phyloP scores from a whole-genome alignment of 2,329 filamentous ascomycete species.

The Talaromyces sp. region DNA sequence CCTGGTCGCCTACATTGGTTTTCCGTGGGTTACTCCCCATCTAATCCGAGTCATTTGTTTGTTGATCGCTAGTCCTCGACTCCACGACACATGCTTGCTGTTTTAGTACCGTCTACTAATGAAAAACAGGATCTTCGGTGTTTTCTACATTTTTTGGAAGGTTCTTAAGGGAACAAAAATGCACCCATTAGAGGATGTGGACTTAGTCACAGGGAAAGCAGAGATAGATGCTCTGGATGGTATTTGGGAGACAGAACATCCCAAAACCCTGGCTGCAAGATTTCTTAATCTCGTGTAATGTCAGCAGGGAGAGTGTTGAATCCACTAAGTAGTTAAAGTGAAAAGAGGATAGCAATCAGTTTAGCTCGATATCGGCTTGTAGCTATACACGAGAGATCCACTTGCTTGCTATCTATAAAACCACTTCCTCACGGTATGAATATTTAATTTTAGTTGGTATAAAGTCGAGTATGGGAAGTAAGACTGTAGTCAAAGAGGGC shows the following conservation, averaged over 20 bases:
- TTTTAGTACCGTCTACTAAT: neutral
- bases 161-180: neutral
- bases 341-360: neutral
- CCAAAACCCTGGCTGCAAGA: neutral
- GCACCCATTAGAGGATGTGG: neutral
- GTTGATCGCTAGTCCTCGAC: neutral
- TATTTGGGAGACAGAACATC: neutral
- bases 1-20: slow-evolving; percentile 57
- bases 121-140: neutral
- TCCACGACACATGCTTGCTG: neutral
- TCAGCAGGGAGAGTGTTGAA: neutral
- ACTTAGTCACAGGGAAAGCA: neutral
- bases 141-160: neutral
- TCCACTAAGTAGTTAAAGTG: neutral
- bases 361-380: no score
- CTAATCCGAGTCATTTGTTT: neutral
- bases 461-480: no score
- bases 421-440: no score
- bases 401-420: no score
- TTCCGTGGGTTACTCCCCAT: neutral
- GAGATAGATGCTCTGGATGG: neutral
- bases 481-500: no score
- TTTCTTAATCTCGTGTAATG: neutral
- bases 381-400: no score
- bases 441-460: no score